A percentile compares a stretch with the other conserved stretches of the same genome.
Conservation (phyloP, 225 moss, liverwort and hornwort species). For the Takakia lepidozioides region DNA sequence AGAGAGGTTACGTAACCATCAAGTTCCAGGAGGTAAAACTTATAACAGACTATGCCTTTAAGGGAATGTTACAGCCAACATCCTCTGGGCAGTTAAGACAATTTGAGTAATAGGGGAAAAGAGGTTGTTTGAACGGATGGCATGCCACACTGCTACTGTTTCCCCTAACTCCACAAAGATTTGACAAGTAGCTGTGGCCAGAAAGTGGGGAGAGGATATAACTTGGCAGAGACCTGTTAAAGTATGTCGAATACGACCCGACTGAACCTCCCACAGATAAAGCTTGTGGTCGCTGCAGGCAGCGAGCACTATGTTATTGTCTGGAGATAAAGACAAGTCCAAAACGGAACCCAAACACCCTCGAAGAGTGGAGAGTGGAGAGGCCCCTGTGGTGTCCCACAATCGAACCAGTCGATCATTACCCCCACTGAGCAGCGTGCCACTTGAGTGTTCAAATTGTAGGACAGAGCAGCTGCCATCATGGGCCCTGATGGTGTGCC, state of each 20-base stretch:
- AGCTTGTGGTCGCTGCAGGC: conserved; percentile 87
- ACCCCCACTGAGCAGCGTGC: conserved; percentile 53
- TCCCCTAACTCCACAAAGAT: no score
- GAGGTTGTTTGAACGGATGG: no score
- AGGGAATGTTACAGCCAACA: no score
- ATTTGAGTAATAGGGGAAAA: no score
- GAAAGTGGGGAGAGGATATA: background rate
- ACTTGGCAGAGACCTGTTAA: conserved; percentile 48
- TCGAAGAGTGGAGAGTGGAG: conserved; percentile 30
- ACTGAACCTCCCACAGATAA: conserved; percentile 68
- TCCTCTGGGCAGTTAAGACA: no score
- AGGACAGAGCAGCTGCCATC: conserved; percentile 44
- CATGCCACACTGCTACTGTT: no score
- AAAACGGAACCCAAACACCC: conserved; percentile 73
- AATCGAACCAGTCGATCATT: conserved; percentile 59
- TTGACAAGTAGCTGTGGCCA: background rate
- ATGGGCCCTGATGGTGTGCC: conserved; percentile 60
- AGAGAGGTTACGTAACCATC: no score
- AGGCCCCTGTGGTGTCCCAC: conserved; percentile 53
- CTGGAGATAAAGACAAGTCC: conserved; percentile 58
- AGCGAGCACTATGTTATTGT: conserved; percentile 55
- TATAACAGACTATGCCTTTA: no score
- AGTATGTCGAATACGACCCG: conserved; percentile 71
- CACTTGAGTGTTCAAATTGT: conserved; percentile 39
- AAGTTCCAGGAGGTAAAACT: no score